Base-by-base conservation (phyloP, 2,329 filamentous ascomycete species). In the Arthroderma sp. region DNA sequence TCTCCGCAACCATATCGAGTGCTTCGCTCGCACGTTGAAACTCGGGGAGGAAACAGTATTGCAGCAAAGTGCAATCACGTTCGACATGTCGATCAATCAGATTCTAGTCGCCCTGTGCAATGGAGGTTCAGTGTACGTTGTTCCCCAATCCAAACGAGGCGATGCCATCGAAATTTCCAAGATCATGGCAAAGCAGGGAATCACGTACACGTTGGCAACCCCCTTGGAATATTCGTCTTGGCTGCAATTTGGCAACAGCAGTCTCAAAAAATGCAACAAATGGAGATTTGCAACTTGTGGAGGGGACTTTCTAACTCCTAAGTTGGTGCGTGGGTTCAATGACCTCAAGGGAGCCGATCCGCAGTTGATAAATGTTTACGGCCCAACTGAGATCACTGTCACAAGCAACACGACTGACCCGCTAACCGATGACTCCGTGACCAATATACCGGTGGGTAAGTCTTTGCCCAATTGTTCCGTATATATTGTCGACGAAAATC, bases 401-500 rank as follows among this genome's bases (percentile, higher is more conserved):
- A 49, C 59, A 38, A 59, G 61, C n/a, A 44, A 65, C 15, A 17
- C 15, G 4, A 57, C 58, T 54, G 63, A 1, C 66, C 67, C 56
- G 8, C 6, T 9, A 4, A 2, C 5, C 55, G 6, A 37, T 15
- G 44, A 51, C 11, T 2, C 2, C 3, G 21, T 28, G 13, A 13
- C 9, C 21, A 51, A 28, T 8, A 47, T 58, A 21, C 58, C 64
- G 13, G 56, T 60, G 23, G 66, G 69, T 2, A 41, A 56, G 2
- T 49, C 69, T 1, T 39, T 73, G 2, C 67, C 70, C 1, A 75
- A 75, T 60, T 71, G 69, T 52, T 55, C 59, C 0, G 44, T 67
- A 25, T 74, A 71, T 59, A 67, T 79, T 43, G 19, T 78, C 0
- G 75, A 77, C 59, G 60, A 68, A 2, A 28, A 73, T 1, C 53